Conservation (phyloP, 2,329 filamentous ascomycete species). For the Penicillium sp. region DNA sequence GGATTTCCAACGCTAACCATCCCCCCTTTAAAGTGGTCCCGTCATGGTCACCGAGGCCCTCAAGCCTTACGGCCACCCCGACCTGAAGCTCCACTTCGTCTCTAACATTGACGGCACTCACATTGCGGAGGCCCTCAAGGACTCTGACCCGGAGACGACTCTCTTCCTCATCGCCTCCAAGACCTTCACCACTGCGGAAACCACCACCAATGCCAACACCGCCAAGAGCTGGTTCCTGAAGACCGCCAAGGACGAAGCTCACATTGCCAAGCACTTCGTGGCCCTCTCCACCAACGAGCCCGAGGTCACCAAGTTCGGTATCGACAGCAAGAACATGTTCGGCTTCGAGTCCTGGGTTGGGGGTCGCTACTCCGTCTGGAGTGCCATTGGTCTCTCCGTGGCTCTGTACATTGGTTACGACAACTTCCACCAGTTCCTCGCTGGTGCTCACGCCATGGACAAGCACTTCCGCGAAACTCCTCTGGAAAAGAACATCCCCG, state of each 20-base stretch:
- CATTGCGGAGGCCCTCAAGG: conserved; percentile 83
- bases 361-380: conserved; percentile 98
- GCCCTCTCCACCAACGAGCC: conserved; percentile 91
- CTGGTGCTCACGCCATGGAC: conserved; percentile 95
- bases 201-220: conserved; percentile 91
- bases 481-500: conserved; percentile 89
- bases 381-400: conserved; percentile 91
- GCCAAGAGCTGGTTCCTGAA: conserved; percentile 97
- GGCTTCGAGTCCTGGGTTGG: conserved; percentile 98
- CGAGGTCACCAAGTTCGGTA: conserved; percentile 97
- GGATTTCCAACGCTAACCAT: background rate
- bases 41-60: conserved; percentile 99
- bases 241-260: conserved; percentile 63
- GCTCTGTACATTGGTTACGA: conserved; percentile 93
- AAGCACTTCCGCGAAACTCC: conserved; percentile 92
- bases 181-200: conserved; percentile 99
- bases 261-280: conserved; percentile 97
- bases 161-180: conserved; percentile 98
- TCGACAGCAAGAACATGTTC: conserved; percentile 99
- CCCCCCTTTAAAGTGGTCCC: conserved; percentile 59
- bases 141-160: conserved; percentile 94
- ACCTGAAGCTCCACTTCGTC: conserved; percentile 91
- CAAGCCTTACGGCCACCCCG: conserved; percentile 83
- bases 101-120: conserved; percentile 99
- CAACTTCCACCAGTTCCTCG: conserved; percentile 95